phyloP scores from a whole-genome alignment of 2,329 filamentous ascomycete genomes.

The Trichophyton verrucosum region DNA sequence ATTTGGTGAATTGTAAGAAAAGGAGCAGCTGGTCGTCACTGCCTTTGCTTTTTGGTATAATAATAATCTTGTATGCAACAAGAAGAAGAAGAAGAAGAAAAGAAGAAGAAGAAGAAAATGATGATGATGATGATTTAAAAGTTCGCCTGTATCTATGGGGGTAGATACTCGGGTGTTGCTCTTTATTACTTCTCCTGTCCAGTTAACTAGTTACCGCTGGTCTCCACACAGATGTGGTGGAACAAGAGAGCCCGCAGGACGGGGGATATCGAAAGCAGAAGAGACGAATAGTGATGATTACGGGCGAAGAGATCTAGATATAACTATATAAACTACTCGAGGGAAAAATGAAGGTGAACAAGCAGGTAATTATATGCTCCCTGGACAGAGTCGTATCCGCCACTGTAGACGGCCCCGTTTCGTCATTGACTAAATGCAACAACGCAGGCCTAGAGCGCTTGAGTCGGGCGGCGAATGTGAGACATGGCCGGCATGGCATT shows the following conservation, averaged over 20 bases:
- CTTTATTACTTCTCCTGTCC: no score
- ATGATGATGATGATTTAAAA: background rate
- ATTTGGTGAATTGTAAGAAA: background rate
- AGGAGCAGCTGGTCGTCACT: background rate
- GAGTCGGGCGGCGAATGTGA: background rate
- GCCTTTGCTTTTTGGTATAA: background rate
- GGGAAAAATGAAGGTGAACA: background rate
- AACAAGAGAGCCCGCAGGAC: background rate
- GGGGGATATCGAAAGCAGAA: background rate
- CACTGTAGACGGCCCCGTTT: background rate
- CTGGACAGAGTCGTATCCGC: background rate
- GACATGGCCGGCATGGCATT: background rate
- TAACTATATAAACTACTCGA: background rate
- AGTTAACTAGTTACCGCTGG: background rate
- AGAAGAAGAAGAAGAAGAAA: background rate
- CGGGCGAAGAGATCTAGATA: no score
- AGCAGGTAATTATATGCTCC: background rate
- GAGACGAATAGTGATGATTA: background rate
- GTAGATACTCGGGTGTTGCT: background rate
- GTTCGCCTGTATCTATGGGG: background rate
- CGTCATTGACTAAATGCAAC: background rate
- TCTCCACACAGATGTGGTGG: background rate
- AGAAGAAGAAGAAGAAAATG: background rate
- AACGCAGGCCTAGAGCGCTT: background rate
- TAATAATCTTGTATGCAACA: background rate